Percentiles rank a stretch among this genome's conserved stretches.
Evolutionary conservation across 2,329 filamentous ascomycete genomes (phyloP).

Genomic region (Sporothrix brasiliensis): DNA sequence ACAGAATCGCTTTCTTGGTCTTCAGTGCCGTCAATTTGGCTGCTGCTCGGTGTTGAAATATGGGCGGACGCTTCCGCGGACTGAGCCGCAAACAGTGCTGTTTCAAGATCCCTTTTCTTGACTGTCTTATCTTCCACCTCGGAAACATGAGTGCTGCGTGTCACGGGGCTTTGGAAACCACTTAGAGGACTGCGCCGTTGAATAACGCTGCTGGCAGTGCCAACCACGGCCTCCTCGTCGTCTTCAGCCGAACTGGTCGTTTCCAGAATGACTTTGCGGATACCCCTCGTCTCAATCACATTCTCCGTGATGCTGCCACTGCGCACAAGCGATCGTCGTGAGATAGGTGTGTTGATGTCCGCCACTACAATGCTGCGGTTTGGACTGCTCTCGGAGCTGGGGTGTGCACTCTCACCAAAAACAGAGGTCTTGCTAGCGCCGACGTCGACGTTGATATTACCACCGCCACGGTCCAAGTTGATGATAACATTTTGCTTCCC

Average conservation of each 20-base stretch:
- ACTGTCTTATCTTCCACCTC: constrained; percentile 31
- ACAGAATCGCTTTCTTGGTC: constrained; percentile 30
- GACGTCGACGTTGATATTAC: background rate
- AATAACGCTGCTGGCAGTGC: background rate
- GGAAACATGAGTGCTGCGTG: background rate
- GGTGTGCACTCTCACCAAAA: background rate
- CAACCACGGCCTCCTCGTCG: constrained; percentile 40
- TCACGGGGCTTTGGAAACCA: constrained; percentile 23
- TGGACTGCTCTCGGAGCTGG: constrained; percentile 34
- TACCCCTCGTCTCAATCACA: constrained; percentile 71
- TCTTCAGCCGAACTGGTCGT: constrained; percentile 45
- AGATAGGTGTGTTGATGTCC: constrained; percentile 33
- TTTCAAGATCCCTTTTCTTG: constrained; percentile 31
- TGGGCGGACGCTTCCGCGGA: background rate
- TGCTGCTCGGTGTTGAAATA: background rate
- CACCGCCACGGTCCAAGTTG: background rate
- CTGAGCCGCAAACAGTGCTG: constrained; percentile 7
- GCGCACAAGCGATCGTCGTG: constrained; percentile 53
- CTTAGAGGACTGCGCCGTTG: constrained; percentile 19
- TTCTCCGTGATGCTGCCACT: constrained; percentile 81
- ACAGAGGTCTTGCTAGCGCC: background rate
- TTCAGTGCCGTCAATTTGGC: background rate
- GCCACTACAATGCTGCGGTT: constrained; percentile 29
- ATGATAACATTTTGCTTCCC: background rate
- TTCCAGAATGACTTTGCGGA: constrained; percentile 72